Conservation (phyloP, 345 rosid species). For the Arabidopsis arenosa region DNA sequence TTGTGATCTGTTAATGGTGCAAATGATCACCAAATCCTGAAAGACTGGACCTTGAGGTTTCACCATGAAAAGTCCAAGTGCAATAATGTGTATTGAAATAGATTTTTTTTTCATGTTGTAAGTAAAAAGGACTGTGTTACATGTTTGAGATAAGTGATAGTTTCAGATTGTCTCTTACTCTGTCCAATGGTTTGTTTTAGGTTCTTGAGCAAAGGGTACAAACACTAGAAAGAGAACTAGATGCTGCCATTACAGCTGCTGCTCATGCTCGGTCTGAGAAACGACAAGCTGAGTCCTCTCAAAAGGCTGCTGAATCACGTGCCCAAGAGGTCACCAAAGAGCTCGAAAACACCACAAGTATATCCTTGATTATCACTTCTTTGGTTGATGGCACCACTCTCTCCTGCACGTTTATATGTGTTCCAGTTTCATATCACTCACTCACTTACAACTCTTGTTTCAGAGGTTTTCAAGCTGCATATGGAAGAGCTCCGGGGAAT, state of each 20-base stretch:
- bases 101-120: neutral
- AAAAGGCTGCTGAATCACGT: constrained; percentile 82
- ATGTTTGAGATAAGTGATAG: constrained; percentile 18
- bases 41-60: constrained; percentile 24
- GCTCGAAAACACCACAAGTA: constrained; percentile 97
- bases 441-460: constrained; percentile 15
- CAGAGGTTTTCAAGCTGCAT: constrained; percentile 95
- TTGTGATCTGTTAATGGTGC: neutral
- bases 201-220: constrained; percentile 96
- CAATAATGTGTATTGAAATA: neutral
- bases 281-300: constrained; percentile 90
- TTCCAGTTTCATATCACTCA: neutral
- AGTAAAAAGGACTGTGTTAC: neutral
- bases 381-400: neutral
- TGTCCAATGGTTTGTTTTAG: constrained; percentile 46
- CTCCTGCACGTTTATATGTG: neutral
- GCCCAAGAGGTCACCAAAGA: constrained; percentile 80
- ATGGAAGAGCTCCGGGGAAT: constrained; percentile 87
- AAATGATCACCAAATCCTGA: constrained; percentile 27
- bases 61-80: neutral
- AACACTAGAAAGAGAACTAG: constrained; percentile 92
- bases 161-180: neutral
- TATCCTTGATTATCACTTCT: neutral
- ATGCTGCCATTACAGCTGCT: constrained; percentile 95
- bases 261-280: constrained; percentile 94